Conservation (phyloP, 192 early-diverging fungal genomes). For the Linderina pennispora region DNA sequence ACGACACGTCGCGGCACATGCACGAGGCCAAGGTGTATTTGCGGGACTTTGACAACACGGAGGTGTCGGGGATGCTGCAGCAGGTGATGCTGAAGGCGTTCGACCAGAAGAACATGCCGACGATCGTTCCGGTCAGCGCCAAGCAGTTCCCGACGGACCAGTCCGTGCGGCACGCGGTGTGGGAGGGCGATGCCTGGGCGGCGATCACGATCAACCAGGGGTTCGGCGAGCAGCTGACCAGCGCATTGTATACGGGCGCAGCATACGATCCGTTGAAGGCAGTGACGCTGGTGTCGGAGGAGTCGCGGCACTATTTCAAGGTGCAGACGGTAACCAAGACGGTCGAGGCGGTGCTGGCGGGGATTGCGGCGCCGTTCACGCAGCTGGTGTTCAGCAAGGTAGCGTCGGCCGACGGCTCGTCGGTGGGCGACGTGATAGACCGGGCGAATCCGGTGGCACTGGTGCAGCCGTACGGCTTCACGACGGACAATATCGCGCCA, state of each 20-base stretch:
- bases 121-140: too few species aligned
- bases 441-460: constrained; percentile 30
- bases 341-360: constrained; percentile 8
- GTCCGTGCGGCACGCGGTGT: constrained; percentile 26
- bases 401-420: constrained; percentile 1
- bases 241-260: constrained; percentile 13
- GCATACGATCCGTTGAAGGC: constrained; percentile 22
- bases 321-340: constrained; percentile 8
- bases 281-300: constrained; percentile 24
- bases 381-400: constrained; percentile 10
- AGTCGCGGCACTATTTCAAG: constrained; percentile 43
- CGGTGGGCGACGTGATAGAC: constrained; percentile 3
- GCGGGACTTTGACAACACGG: constrained; percentile 30
- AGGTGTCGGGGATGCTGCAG: constrained; percentile 3
- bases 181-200: constrained; percentile 34
- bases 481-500: constrained; percentile 36
- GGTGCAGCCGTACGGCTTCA: constrained; percentile 28
- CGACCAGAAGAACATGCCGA: constrained; percentile 11
- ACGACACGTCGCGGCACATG: constrained; percentile 40
- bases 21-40: constrained; percentile 22
- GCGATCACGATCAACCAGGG: constrained; percentile 33
- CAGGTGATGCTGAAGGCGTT: constrained; percentile 6
- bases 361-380: constrained; percentile 19
- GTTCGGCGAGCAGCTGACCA: constrained; percentile 25
- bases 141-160: constrained; percentile 2